Evolutionary conservation across 148 eudicot genomes (phyloP), one percentile per base, ranked within the genome.

Genomic region (Rhododendron henanense): DNA sequence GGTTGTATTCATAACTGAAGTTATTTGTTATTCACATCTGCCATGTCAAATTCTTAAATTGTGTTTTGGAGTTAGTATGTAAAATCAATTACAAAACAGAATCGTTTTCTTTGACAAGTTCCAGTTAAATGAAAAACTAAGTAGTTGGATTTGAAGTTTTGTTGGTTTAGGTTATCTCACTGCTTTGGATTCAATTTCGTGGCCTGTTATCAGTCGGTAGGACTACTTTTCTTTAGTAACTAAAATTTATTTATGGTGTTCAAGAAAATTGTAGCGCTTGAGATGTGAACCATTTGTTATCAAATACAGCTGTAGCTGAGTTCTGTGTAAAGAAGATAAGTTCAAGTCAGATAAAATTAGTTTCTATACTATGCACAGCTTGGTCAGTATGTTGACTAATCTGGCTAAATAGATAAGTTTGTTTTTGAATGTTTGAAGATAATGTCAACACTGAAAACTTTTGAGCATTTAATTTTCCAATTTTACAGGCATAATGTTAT

Each of bases 381-480:
- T 53, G 67, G 35, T 16, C 13, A 6, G n/a, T 79, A 18, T 10
- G 35, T 13, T 48, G 59, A 48, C 59, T 51, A 18, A 55, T 55
- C 7, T 33, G 39, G 69, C 59, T 18, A 35, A 55, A 53, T 55
- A 18, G 61, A 55, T 35, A 35, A 55, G 47, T 31, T 18, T 3
- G 39, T 31, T 81, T 33, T 81, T 81, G 83, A 55, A 79, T 51
- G n/a, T 16, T 79, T 48, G 28, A 78, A 78, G 35, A 78, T 45
- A 45, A 44, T 48, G 15, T 19, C 45, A 18, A 18, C 2, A n/a
- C 82, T 21, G 53, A 51, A 48, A 44, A 48, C 8, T 10, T 53
- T 51, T 53, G 53, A 35, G 65, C 33, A 78, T 75, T 75, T 75
- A 55, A n/a, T 55, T 81, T 55, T 65, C 41, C 47, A 53, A 35